phyloP scores from a whole-genome alignment of 176 grass and related monocot species.

The Aegilops umbellulata region DNA sequence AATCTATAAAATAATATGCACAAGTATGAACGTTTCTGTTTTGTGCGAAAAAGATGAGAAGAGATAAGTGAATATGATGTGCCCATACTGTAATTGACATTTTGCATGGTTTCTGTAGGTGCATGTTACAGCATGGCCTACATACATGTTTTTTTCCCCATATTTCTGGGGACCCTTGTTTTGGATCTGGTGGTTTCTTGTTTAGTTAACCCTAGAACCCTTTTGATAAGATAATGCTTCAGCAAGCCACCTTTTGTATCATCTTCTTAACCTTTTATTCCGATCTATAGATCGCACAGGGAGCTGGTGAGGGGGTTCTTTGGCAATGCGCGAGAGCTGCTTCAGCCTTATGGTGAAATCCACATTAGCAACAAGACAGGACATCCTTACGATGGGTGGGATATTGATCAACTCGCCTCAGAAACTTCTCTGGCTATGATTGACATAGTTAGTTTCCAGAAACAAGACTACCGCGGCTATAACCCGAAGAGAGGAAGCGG shows the following conservation, averaged over 20 bases:
- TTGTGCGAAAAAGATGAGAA: background rate
- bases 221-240: background rate
- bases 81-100: background rate
- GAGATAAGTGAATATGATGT: background rate
- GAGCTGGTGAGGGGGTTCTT: constrained; percentile 42
- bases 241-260: background rate
- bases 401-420: constrained; percentile 38
- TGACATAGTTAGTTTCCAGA: constrained; percentile 31
- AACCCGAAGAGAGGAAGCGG: constrained; percentile 55
- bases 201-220: background rate
- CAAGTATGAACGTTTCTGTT: background rate
- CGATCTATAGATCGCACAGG: constrained; percentile 35
- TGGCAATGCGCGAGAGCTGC: constrained; percentile 40
- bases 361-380: constrained; percentile 53
- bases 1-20: background rate
- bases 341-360: constrained; percentile 43
- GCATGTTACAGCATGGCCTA: background rate
- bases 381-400: constrained; percentile 27
- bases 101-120: background rate
- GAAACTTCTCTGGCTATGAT: constrained; percentile 33
- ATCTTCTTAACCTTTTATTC: constrained; percentile 1
- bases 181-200: background rate
- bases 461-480: constrained; percentile 51
- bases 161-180: background rate
- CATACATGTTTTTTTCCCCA: background rate